phyloP scores from a whole-genome alignment of 2,329 filamentous ascomycete genomes.

The Sporothrix euskadiensis region DNA sequence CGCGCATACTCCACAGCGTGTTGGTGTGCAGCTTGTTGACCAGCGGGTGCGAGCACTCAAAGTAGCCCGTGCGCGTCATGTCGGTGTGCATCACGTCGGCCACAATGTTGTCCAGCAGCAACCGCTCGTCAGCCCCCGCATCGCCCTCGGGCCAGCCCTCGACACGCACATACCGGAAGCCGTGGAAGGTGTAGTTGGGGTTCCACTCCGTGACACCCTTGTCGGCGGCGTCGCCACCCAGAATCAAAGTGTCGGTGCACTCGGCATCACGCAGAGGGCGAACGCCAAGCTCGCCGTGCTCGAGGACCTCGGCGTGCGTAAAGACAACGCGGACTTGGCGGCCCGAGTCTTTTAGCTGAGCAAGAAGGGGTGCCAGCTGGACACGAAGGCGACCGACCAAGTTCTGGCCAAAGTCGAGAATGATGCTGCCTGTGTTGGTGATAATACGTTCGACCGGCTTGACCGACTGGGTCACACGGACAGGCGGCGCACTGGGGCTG shows the following conservation, averaged over 20 bases:
- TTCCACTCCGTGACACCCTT: constrained; percentile 40
- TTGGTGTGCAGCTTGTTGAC: constrained; percentile 59
- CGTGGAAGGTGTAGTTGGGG: constrained; percentile 55
- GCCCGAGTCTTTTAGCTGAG: constrained; percentile 34
- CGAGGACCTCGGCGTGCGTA: constrained; percentile 57
- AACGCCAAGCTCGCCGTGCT: constrained; percentile 47
- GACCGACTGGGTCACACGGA: constrained; percentile 42
- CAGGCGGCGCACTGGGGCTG: constrained; percentile 48
- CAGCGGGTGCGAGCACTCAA: constrained; percentile 53
- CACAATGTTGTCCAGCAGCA: constrained; percentile 23
- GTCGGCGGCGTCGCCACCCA: constrained; percentile 30
- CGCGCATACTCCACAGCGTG: constrained; percentile 57
- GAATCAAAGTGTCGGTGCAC: constrained; percentile 43
- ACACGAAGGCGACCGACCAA: constrained; percentile 54
- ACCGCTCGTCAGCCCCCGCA: constrained; percentile 29
- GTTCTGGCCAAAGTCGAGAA: constrained; percentile 62
- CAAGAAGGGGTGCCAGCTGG: constrained; percentile 1
- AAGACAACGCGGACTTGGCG: constrained; percentile 44
- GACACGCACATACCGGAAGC: constrained; percentile 48
- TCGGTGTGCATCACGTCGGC: constrained; percentile 52
- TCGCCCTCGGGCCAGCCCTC: constrained; percentile 12
- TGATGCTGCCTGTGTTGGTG: constrained; percentile 45
- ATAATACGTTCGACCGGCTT: constrained; percentile 39
- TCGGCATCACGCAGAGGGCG: constrained; percentile 48
- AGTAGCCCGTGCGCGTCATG: constrained; percentile 51